Evolutionary conservation across 2,329 filamentous ascomycete species (phyloP), one percentile per base, ranked within the genome.

Genomic region (Talaromyces islandicus): DNA sequence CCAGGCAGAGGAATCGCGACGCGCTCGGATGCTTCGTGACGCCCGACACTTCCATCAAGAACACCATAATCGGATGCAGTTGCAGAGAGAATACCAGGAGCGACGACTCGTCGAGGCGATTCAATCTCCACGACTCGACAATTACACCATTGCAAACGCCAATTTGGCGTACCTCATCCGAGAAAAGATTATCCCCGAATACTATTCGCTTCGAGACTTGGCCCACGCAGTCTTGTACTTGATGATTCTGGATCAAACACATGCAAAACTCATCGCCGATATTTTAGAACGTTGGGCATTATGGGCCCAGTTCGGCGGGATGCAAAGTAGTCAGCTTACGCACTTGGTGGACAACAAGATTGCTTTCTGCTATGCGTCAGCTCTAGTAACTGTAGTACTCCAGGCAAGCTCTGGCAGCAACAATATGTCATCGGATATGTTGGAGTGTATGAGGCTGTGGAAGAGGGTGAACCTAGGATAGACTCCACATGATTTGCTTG

Each of bases 381-480:
- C 63, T 14, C 62, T 71, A 5, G 64, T 70, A 11, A 61, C 63
- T 21, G 64, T 69, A 11, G 62, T 71, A 11, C 59, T 61, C 4
- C 61, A 64, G 32, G 64, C 64, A 19, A 60, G 59, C 14, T 59
- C 57, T 12, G 63, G 64, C 12, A 60, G 59, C n/a, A 60, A 62
- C 12, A 65, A 65, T 41, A 63, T 65, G 7, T 65, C 66, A 10
- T 64, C 63, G 10, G 69, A 70, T 59, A 70, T 70, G 69, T 60
- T 69, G 19, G 69, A 71, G 51, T 71, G 69, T 51, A 59, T 71
- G 38, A 63, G 62, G 24, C 24, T 67, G 25, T 71, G 70, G 69
- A 69, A 69, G 54, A 71, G 67, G 53, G 68, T 71, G 25, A 64
- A 68, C 43, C 56, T 71, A 43, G 69, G 69, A 12, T 68, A 61